A percentile compares a stretch with the other conserved stretches of the same genome.
Evolutionary conservation across 169 alveolate genomes (phyloP).

Genomic region (Plasmodium vinckei): DNA sequence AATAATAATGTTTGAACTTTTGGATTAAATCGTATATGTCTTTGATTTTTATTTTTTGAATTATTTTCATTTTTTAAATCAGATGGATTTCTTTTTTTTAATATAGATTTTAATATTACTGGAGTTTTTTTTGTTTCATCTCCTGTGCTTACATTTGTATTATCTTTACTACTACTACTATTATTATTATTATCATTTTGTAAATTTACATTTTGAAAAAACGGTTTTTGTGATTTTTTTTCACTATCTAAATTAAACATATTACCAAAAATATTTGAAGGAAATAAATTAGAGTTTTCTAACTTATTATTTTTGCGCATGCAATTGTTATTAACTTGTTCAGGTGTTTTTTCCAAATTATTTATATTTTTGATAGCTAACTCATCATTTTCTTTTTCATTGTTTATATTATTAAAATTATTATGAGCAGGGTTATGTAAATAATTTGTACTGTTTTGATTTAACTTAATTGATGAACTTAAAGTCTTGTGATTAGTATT

Average conservation of each 20-base stretch:
- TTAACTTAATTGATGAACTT: too few relatives aligned
- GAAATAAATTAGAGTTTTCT: too few relatives aligned
- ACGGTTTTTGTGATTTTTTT: too few relatives aligned
- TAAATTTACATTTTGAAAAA: background rate
- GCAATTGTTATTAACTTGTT: too few relatives aligned
- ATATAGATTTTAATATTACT: constrained; percentile 22
- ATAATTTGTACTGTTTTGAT: too few relatives aligned
- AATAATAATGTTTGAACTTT: constrained; percentile 46
- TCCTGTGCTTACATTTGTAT: background rate
- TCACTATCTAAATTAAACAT: too few relatives aligned
- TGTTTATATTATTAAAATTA: background rate
- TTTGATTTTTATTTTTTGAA: constrained; percentile 5
- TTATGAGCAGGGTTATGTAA: background rate
- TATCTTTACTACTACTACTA: background rate
- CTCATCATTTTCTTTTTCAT: background rate
- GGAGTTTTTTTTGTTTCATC: background rate
- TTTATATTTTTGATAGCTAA: too few relatives aligned
- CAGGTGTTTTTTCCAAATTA: too few relatives aligned
- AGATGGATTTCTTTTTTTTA: constrained; percentile 17
- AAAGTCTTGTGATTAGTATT: background rate
- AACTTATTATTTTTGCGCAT: too few relatives aligned
- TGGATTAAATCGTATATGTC: constrained; percentile 47
- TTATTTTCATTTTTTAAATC: background rate
- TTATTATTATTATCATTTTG: background rate
- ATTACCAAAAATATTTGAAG: too few relatives aligned